phyloP scores from a whole-genome alignment of 306 rosid species.

The Glycine soja region DNA sequence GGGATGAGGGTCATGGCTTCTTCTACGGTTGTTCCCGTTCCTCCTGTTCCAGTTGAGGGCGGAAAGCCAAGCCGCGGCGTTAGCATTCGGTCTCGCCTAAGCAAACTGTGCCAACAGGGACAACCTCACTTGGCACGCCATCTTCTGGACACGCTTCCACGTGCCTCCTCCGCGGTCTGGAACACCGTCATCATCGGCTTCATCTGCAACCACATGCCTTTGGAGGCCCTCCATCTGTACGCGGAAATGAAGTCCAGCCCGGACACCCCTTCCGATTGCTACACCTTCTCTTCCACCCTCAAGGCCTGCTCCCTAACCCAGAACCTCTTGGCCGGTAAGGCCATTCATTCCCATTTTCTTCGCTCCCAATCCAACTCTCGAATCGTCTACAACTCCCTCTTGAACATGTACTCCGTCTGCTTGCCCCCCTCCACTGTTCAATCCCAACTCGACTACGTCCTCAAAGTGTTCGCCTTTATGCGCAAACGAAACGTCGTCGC shows the following conservation, averaged over 20 bases:
- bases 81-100: conserved; percentile 67
- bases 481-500: conserved; percentile 77
- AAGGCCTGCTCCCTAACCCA: conserved; percentile 79
- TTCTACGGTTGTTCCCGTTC: background rate
- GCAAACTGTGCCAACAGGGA: conserved; percentile 79
- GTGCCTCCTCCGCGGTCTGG: conserved; percentile 80
- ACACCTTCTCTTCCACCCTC: conserved; percentile 83
- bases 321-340: conserved; percentile 63
- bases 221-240: conserved; percentile 67
- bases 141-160: conserved; percentile 71
- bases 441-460: conserved; percentile 58
- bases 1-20: background rate
- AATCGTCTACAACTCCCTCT: conserved; percentile 70
- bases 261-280: conserved; percentile 58
- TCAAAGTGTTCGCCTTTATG: conserved; percentile 69
- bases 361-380: conserved; percentile 62
- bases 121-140: conserved; percentile 82
- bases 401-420: conserved; percentile 85
- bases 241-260: conserved; percentile 69
- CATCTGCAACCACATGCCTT: conserved; percentile 77
- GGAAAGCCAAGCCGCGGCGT: background rate
- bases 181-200: conserved; percentile 85
- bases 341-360: conserved; percentile 77
- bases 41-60: background rate
- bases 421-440: background rate